phyloP scores from a whole-genome alignment of 2,329 filamentous ascomycete species.

The Arthrobotrys pseudoclavata region DNA sequence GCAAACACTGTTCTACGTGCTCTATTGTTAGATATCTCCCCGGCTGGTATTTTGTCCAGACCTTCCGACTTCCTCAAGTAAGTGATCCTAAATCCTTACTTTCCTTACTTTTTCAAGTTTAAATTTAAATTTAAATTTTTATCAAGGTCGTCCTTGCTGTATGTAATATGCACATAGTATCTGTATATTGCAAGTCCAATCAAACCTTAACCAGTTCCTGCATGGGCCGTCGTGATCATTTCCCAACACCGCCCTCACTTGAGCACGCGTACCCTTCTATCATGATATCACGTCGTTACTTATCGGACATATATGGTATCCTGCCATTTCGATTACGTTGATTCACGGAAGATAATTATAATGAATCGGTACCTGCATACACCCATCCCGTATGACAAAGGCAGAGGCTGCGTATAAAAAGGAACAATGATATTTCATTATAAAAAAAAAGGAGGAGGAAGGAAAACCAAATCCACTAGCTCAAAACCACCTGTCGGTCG shows the following conservation, averaged over 20 bases:
- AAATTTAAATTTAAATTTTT: slow-evolving; percentile 1
- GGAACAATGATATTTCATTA: slow-evolving; percentile 34
- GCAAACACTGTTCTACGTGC: not conserved
- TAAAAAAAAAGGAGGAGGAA: slow-evolving; percentile 16
- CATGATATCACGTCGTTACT: slow-evolving; percentile 21
- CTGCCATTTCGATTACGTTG: slow-evolving; percentile 10
- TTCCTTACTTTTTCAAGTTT: not conserved
- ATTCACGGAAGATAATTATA: slow-evolving; percentile 26
- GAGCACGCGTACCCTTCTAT: slow-evolving; percentile 28
- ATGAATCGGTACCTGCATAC: slow-evolving; percentile 53
- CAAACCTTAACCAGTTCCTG: not conserved
- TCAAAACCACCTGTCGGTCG: slow-evolving; percentile 22
- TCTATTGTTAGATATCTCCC: slow-evolving; percentile 27
- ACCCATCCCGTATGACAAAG: slow-evolving; percentile 47
- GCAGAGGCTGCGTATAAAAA: slow-evolving; percentile 49
- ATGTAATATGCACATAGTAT: slow-evolving; percentile 8
- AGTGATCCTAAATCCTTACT: not conserved
- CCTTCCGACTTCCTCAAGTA: not conserved
- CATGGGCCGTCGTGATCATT: slow-evolving; percentile 9
- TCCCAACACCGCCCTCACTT: slow-evolving; percentile 35
- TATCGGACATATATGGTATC: slow-evolving; percentile 25
- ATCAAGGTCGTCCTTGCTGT: slow-evolving; percentile 12
- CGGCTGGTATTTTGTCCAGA: not conserved
- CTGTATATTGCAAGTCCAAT: slow-evolving; percentile 8
- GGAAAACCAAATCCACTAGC: slow-evolving; percentile 19